phyloP scores from a whole-genome alignment of 2,329 filamentous ascomycete genomes.

The Bipolaris bicolor region DNA sequence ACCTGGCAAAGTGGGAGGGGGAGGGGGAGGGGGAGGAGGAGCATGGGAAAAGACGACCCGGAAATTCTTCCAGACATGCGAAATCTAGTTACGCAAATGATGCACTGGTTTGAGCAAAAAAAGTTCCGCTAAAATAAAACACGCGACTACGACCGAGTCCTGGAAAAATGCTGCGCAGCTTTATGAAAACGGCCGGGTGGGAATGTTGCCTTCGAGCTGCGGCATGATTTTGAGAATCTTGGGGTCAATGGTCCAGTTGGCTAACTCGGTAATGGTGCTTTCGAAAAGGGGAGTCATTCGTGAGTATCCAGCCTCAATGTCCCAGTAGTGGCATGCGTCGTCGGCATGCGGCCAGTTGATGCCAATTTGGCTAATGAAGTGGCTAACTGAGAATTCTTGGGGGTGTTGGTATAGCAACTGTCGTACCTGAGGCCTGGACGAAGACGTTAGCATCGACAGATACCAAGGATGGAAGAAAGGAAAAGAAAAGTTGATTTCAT shows the following conservation, averaged over 20 bases:
- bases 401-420: constrained; percentile 43
- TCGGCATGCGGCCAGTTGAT: constrained; percentile 45
- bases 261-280: constrained; percentile 39
- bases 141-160: background rate
- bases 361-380: constrained; percentile 38
- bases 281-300: constrained; percentile 45
- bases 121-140: constrained; percentile 9
- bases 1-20: no score
- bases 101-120: no score
- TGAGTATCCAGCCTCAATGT: constrained; percentile 43
- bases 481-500: no score
- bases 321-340: constrained; percentile 47
- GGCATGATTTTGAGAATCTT: constrained; percentile 44
- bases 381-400: constrained; percentile 35
- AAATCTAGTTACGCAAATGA: no score
- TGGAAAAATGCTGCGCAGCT: background rate
- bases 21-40: no score
- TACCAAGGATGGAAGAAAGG: no score
- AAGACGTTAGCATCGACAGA: constrained; percentile 18
- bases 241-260: constrained; percentile 44
- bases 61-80: no score
- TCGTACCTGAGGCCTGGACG: constrained; percentile 41
- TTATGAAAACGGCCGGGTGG: constrained; percentile 25
- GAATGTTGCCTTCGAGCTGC: constrained; percentile 41
- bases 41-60: background rate